A percentile compares a stretch with the other conserved stretches of the same genome.
These are phyloP conservation scores for Elaeis oleifera DNA, from an alignment of 202 grass and related monocot species.

Conservation along the genomic window DNA sequence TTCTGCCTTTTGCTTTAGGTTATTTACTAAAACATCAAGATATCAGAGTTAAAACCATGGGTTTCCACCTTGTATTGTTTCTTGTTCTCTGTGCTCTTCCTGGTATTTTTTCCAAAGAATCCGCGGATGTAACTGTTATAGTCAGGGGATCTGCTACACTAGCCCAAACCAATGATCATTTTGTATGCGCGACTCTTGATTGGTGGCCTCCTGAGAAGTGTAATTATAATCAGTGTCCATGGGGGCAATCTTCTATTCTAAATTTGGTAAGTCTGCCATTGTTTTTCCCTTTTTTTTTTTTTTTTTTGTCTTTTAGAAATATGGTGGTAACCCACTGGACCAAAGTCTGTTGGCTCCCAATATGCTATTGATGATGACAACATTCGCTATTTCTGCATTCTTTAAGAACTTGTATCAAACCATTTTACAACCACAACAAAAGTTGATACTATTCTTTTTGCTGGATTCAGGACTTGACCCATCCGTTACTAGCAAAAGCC, in stretches of 20 bases:
- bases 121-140: slow-evolving; percentile 56
- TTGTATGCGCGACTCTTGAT: slow-evolving; percentile 86
- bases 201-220: slow-evolving; percentile 99
- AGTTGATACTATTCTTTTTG: slow-evolving; percentile 21
- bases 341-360: no score
- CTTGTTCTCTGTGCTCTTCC: slow-evolving; percentile 34
- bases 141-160: slow-evolving; percentile 56
- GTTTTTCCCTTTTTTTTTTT: background rate
- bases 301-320: no score
- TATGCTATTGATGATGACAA: background rate
- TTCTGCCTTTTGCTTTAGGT: background rate
- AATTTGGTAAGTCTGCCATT: slow-evolving; percentile 55
- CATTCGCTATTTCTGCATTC: slow-evolving; percentile 3
- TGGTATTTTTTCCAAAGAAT: slow-evolving; percentile 41
- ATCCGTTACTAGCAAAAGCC: slow-evolving; percentile 77
- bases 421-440: background rate
- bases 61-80: slow-evolving; percentile 33
- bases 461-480: slow-evolving; percentile 53
- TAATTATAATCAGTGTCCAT: slow-evolving; percentile 89
- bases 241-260: slow-evolving; percentile 68
- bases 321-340: no score
- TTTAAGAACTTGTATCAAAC: background rate
- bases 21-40: background rate
- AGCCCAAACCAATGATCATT: slow-evolving; percentile 58
- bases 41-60: slow-evolving; percentile 29